Percentiles rank a stretch among this genome's conserved stretches.
These are phyloP conservation scores for Zymoseptoria pseudotritici DNA, from an alignment of 2,329 filamentous ascomycete genomes.

Conservation along the genomic window DNA sequence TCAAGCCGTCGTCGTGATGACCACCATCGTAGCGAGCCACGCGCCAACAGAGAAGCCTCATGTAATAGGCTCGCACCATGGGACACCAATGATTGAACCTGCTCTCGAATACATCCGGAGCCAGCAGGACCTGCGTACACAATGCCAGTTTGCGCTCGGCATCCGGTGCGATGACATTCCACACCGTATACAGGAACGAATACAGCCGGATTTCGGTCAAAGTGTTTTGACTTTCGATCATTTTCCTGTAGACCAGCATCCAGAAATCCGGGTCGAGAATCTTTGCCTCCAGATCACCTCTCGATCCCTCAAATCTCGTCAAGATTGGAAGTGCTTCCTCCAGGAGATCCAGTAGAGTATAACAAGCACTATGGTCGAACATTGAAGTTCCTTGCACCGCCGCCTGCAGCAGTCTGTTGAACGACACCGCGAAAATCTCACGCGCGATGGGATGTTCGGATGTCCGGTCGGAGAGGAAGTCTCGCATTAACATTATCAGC, in stretches of 20 bases:
- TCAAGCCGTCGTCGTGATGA: conserved; percentile 28
- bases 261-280: conserved; percentile 77
- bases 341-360: conserved; percentile 83
- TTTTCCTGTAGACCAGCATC: conserved; percentile 70
- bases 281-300: conserved; percentile 30
- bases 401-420: conserved; percentile 65
- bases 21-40: conserved; percentile 68
- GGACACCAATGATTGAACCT: conserved; percentile 93
- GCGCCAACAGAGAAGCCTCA: conserved; percentile 84
- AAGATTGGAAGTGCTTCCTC: conserved; percentile 70
- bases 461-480: conserved; percentile 62
- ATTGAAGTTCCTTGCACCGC: conserved; percentile 68
- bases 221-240: conserved; percentile 76
- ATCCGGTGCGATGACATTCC: conserved; percentile 63
- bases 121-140: conserved; percentile 68
- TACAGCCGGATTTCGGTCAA: conserved; percentile 83
- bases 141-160: conserved; percentile 60
- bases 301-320: conserved; percentile 50
- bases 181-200: conserved; percentile 71
- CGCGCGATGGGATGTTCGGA: conserved; percentile 49
- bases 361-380: conserved; percentile 76
- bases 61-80: conserved; percentile 89
- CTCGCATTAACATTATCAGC: conserved; percentile 71
- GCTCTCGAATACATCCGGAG: conserved; percentile 66
- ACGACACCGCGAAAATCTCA: conserved; percentile 68